phyloP scores from a whole-genome alignment of 306 rosid species.

The barrel medic (Medicago truncatula) region MtrunA17r5.0-ANR NC_053042.1:4265001-4265500 shows the following conservation, averaged over 20 bases:
- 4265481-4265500: too few relatives aligned
- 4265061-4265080: constrained; percentile 18
- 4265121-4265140: neutral
- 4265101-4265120: neutral
- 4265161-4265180: neutral
- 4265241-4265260: constrained; percentile 55
- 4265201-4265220: neutral
- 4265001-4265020: constrained; percentile 35
- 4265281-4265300: neutral
- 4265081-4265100: constrained; percentile 11
- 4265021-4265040: constrained; percentile 24
- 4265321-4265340: neutral
- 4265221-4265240: constrained; percentile 50
- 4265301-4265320: neutral
- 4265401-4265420: too few relatives aligned
- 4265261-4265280: neutral
- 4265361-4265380: neutral
- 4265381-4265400: neutral
- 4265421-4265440: neutral
- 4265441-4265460: neutral
- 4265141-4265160: neutral
- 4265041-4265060: constrained; percentile 22
- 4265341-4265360: neutral
- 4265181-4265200: neutral
- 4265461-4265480: too few relatives aligned